Base-by-base conservation (phyloP, 2,329 filamentous ascomycete species). In the Colletotrichum sp. region DNA sequence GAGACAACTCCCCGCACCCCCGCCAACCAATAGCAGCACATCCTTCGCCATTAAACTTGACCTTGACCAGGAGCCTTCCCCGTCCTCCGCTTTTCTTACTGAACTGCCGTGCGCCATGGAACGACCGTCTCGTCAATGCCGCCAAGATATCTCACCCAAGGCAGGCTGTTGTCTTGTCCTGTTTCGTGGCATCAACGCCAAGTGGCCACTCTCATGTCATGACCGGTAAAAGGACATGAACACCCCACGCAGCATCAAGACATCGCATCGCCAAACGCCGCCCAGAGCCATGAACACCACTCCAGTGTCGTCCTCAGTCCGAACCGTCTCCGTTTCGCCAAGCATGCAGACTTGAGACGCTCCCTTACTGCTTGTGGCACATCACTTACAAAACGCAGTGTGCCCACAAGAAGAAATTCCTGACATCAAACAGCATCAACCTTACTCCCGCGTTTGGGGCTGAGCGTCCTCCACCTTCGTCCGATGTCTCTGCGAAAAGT, bases 361-460 rank as follows among this genome's bases (percentile, higher is more conserved):
- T 65, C 28, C 57, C 61, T 67, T 64, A n/a, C n/a, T 52, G 57
- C 36, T 25, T 6, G 15, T 32, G 13, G 25, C 9, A 44, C 52
- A 44, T 22, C 39, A 32, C 39, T 15, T 39, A 52, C 63, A 48
- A 28, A 32, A n/a, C 19, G 22, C 27, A 16, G 19, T 57, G 16
- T 34, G 59, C 67, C 19, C 19, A 55, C 19, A 44, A 28, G 15
- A 48, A 34, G 12, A 13, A 36, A 44, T 44, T 9, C 61, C 25
- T 27, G n/a, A 48, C 7, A 30, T 39, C 67, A 30, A 57, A 39
- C n/a, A 60, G 74, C 61, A 71, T 68, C 32, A 66, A 66, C 74
- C 74, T 61, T 76, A 65, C 52, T 63, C 30, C 39, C 60, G 39
- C 63, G 74, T 76, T 75, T 76, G 74, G 71, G 74, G 74, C 71